Evolutionary conservation across 495 filamentous ascomycete species (phyloP).

Genomic region (Annulohypoxylon bovei): DNA sequence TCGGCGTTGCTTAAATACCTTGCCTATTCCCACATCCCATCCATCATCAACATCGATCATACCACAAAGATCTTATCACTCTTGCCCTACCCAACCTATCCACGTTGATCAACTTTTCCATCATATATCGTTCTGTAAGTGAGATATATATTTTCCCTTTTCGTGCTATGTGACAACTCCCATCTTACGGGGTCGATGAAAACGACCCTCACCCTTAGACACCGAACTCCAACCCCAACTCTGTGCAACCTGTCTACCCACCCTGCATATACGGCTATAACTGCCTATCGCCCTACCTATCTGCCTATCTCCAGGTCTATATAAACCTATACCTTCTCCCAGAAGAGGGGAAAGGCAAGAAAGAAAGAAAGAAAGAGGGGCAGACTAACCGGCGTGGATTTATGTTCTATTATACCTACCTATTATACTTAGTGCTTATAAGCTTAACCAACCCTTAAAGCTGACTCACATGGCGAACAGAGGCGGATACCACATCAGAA

Average conservation of each 20-base stretch:
- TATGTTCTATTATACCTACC: background rate
- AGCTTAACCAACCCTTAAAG: background rate
- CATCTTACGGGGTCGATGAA: background rate
- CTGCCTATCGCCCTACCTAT: constrained; percentile 17
- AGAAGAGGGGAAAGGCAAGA: background rate
- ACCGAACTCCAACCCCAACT: constrained; percentile 7
- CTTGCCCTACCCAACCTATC: constrained; percentile 1
- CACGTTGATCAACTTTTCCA: constrained; percentile 3
- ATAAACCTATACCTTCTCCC: background rate
- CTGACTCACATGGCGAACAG: background rate
- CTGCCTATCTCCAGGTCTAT: background rate
- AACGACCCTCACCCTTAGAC: background rate
- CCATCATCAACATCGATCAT: constrained; percentile 11
- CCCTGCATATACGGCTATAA: constrained; percentile 12
- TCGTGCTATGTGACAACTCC: constrained; percentile 26
- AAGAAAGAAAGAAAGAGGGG: background rate
- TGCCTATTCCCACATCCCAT: constrained; percentile 6
- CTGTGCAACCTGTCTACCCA: background rate
- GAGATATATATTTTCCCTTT: background rate
- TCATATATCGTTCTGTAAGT: constrained; percentile 9
- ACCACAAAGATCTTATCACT: constrained; percentile 28
- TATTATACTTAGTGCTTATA: constrained; percentile 8
- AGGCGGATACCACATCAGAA: background rate
- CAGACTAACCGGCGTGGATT: background rate
- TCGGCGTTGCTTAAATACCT: constrained; percentile 13